Base-by-base conservation (phyloP, 805 yeast genomes). In the Teunomyces funiuensis region DNA sequence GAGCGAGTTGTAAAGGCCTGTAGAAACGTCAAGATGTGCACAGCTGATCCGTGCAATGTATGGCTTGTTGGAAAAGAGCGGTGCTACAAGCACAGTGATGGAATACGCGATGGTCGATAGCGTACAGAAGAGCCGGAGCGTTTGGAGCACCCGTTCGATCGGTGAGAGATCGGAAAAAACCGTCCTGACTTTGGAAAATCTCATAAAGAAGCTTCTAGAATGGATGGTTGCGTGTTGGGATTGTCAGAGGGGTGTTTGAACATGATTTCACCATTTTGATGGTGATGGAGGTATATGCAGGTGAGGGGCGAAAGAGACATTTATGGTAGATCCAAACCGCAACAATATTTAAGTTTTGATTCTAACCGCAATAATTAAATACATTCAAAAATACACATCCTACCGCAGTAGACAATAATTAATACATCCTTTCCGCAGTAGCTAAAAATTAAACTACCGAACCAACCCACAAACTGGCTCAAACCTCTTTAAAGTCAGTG, bases 1-100 rank as follows among this genome's bases (percentile, higher is more conserved):
- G 40, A 76, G 56, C 4, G 74, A 63, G 17, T 67, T 55, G 49
- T 77, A 80, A 6, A 81, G 56, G 1, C 85, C 86, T 14, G 60
- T 50, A 1, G 81, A 72, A 14, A 81, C 75, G 44, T 77, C 79
- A 5, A 71, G 57, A 48, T 76, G 81, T 3, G 75, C 67, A 43
- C 80, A 77, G 50, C 74, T 72, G 28, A 81, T 60, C 28, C 69
- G 52, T 5, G 68, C 63, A 7, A 72, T 52, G 46, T 58, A 61
- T 10, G 44, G 36, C 5, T 22, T 26, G 29, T 41, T 40, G 18
- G 55, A 40, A 9, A 51, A 20, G 3, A 54, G 33, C 3, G 72
- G 71, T 3, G 65, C 59, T 9, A 62, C 44, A 31, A 65, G 44
- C 5, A 58, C 39, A 6, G 51, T 45, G 6, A 66, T 39, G 3